A percentile compares a stretch with the other conserved stretches of the same genome.
Evolutionary conservation across 805 yeast species (phyloP).

Genomic region (Candida takata): DNA sequence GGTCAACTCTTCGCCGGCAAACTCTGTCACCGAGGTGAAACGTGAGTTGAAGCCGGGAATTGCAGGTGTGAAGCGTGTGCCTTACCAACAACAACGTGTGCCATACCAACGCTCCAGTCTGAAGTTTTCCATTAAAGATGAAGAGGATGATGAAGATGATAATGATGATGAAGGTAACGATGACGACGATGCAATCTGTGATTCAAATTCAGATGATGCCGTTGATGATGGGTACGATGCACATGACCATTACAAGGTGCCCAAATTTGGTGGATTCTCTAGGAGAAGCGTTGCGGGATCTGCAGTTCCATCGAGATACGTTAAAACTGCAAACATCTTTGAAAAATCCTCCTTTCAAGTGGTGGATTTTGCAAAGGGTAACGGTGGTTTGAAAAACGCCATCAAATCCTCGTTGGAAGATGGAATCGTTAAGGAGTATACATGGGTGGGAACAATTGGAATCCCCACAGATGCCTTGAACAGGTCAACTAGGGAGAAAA

Average conservation of each 20-base stretch:
- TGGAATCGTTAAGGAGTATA: slow-evolving; percentile 29
- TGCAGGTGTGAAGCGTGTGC: slow-evolving; percentile 10
- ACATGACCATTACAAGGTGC: slow-evolving; percentile 23
- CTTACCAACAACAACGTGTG: slow-evolving; percentile 7
- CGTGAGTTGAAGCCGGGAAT: slow-evolving; percentile 6
- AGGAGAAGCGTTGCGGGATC: neutral
- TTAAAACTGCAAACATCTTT: slow-evolving; percentile 33
- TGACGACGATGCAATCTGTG: slow-evolving; percentile 8
- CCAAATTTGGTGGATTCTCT: slow-evolving; percentile 7
- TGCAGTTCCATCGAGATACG: slow-evolving; percentile 33
- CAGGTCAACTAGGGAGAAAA: slow-evolving; percentile 42
- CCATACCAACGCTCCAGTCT: slow-evolving; percentile 7
- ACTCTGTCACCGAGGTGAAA: slow-evolving; percentile 8
- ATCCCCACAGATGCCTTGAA: slow-evolving; percentile 86
- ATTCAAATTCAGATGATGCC: slow-evolving; percentile 5
- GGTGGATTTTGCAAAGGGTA: slow-evolving; percentile 65
- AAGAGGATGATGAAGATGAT: slow-evolving; percentile 6
- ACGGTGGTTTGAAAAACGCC: slow-evolving; percentile 85
- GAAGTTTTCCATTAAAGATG: slow-evolving; percentile 9
- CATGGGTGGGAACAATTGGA: slow-evolving; percentile 90
- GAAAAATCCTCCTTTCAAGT: slow-evolving; percentile 65
- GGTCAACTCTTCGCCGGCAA: slow-evolving; percentile 20
- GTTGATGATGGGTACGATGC: slow-evolving; percentile 13
- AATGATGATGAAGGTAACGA: slow-evolving; percentile 12
- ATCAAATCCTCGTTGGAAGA: slow-evolving; percentile 48